Evolutionary conservation across 176 grass and related monocot genomes (phyloP).

Genomic region (Chrysopogon serrulatus): DNA sequence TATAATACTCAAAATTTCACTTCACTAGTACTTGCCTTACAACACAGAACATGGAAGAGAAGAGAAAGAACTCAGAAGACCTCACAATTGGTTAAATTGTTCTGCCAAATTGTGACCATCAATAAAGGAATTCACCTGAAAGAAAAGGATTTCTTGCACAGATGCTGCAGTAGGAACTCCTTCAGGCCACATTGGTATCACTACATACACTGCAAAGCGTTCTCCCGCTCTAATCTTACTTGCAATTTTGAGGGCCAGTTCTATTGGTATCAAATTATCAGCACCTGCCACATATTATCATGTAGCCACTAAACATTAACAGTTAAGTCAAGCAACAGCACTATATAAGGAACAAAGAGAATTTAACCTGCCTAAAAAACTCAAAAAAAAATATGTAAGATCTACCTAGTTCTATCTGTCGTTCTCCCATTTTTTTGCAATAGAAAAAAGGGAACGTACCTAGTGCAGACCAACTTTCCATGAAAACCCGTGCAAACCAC

Average conservation of each 20-base stretch:
- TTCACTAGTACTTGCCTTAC: not conserved
- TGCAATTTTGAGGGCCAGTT: constrained; percentile 88
- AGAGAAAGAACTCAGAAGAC: not conserved
- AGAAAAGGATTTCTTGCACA: constrained; percentile 95
- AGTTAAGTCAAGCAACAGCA: not conserved
- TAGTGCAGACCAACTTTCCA: no score
- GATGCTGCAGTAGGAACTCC: constrained; percentile 68
- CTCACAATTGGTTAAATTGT: not conserved
- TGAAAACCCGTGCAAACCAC: no score
- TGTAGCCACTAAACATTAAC: not conserved
- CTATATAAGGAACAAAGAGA: constrained; percentile 9
- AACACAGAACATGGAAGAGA: not conserved
- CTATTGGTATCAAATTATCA: constrained; percentile 95
- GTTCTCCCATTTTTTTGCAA: not conserved
- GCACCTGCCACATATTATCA: constrained; percentile 52
- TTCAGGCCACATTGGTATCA: constrained; percentile 99
- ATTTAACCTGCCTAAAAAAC: constrained; percentile 15
- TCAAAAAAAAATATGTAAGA: not conserved
- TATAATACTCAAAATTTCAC: not conserved
- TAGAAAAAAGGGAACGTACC: no score
- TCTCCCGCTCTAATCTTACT: constrained; percentile 82
- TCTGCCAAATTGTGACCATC: not conserved
- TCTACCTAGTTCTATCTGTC: not conserved
- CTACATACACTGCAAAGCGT: constrained; percentile 86
- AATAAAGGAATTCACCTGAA: constrained; percentile 61